Conservation (phyloP, 2,329 filamentous ascomycete genomes). For the Exophiala lecanii-corni region DNA sequence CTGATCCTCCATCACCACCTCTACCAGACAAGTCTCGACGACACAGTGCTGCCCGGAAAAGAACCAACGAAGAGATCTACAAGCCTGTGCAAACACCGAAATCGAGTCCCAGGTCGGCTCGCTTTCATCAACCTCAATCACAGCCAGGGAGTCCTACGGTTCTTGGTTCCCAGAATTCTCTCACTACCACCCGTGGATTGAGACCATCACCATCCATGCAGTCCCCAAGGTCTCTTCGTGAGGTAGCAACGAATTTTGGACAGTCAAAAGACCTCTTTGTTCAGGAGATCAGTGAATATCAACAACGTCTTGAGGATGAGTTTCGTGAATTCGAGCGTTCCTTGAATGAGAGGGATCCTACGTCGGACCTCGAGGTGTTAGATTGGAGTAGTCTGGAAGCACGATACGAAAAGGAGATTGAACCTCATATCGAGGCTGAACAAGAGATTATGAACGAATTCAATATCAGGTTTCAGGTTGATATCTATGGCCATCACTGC, state of each 20-base stretch:
- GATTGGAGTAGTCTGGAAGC: slow-evolving; percentile 74
- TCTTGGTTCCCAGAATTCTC: neutral
- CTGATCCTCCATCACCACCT: too few relatives aligned
- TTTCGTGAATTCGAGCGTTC: slow-evolving; percentile 22
- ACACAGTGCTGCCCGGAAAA: slow-evolving; percentile 13
- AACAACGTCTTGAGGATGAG: slow-evolving; percentile 18
- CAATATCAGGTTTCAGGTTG: slow-evolving; percentile 59
- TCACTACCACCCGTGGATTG: neutral
- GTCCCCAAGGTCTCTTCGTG: neutral
- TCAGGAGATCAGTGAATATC: slow-evolving; percentile 18
- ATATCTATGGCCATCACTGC: slow-evolving; percentile 12
- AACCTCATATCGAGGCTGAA: slow-evolving; percentile 60
- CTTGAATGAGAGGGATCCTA: slow-evolving; percentile 34
- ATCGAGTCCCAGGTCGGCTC: slow-evolving; percentile 12
- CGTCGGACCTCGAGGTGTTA: slow-evolving; percentile 53
- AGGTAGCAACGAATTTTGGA: neutral
- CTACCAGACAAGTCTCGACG: slow-evolving; percentile 9
- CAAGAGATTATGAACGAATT: slow-evolving; percentile 63
- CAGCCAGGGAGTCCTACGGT: neutral
- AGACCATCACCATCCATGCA: neutral
- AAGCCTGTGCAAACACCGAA: slow-evolving; percentile 7
- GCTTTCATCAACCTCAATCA: slow-evolving; percentile 1
- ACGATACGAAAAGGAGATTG: slow-evolving; percentile 63
- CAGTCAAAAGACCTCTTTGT: slow-evolving; percentile 7
- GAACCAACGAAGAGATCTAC: slow-evolving; percentile 23